Conservation (phyloP, 2,329 filamentous ascomycete genomes). For the Trichoderma sp. region DNA sequence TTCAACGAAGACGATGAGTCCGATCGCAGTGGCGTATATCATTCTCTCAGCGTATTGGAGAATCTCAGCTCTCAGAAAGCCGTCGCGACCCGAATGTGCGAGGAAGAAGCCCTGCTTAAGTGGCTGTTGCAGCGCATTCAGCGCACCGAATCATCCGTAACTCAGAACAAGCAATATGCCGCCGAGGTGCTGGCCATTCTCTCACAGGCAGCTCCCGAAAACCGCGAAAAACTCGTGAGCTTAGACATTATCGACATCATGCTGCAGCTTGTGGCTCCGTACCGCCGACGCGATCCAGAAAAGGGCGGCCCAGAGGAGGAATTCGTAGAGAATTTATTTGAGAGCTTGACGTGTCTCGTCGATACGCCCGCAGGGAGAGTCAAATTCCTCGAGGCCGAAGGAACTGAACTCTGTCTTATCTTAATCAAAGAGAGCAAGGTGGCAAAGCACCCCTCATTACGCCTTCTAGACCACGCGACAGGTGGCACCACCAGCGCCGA, state of each 20-base stretch:
- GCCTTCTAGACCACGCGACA: conserved; percentile 81
- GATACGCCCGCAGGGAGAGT: conserved; percentile 72
- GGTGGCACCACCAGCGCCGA: conserved; percentile 44
- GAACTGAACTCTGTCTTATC: conserved; percentile 84
- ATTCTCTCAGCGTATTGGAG: conserved; percentile 78
- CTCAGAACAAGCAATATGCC: conserved; percentile 93
- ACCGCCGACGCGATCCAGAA: conserved; percentile 80
- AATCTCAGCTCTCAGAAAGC: conserved; percentile 72
- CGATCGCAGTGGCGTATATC: conserved; percentile 83
- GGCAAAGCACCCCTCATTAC: conserved; percentile 72
- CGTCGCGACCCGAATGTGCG: conserved; percentile 69
- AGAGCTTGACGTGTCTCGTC: conserved; percentile 75
- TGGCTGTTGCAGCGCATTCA: conserved; percentile 79
- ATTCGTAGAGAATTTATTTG: conserved; percentile 91
- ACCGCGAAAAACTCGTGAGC: conserved; percentile 59
- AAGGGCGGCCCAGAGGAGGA: conserved; percentile 90
- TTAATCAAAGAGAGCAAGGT: conserved; percentile 89
- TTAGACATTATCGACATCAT: conserved; percentile 74
- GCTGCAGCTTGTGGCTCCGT: conserved; percentile 79
- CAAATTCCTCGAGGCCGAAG: conserved; percentile 85
- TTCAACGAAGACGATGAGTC: conserved; percentile 70
- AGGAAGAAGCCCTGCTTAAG: conserved; percentile 63
- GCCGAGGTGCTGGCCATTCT: conserved; percentile 90
- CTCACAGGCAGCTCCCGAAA: conserved; percentile 68
- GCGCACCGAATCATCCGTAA: conserved; percentile 62